Conservation (phyloP, 306 rosid genomes). For the Fagus sylvatica region DNA sequence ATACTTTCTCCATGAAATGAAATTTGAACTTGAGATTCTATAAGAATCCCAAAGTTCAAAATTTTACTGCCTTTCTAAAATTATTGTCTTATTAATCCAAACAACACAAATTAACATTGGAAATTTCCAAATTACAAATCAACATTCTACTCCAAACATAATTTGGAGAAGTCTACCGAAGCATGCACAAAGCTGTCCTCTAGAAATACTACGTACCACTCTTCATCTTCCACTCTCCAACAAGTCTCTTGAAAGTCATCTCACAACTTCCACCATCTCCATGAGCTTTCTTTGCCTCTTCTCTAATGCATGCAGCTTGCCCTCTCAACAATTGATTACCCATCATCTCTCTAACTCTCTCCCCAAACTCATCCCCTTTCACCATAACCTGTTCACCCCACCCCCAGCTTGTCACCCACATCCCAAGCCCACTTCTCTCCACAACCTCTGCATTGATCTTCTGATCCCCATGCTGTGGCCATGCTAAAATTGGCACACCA, state of each 20-base stretch:
- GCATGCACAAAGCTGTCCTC: too few species aligned
- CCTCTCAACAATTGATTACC: slow-evolving; percentile 23
- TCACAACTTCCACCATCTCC: slow-evolving; percentile 41
- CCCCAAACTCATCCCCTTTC: slow-evolving; percentile 51
- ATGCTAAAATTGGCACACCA: slow-evolving; percentile 53
- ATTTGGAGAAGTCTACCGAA: too few species aligned
- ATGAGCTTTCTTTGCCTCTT: slow-evolving; percentile 32
- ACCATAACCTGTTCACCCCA: slow-evolving; percentile 39
- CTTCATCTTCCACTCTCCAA: background rate
- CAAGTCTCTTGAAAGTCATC: slow-evolving; percentile 10
- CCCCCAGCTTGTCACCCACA: slow-evolving; percentile 55
- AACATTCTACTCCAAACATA: too few species aligned
- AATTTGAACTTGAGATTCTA: too few species aligned
- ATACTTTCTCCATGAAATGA: too few species aligned
- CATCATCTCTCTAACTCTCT: slow-evolving; percentile 54
- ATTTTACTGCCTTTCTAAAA: too few species aligned
- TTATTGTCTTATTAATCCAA: too few species aligned
- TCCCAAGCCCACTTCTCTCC: slow-evolving; percentile 47
- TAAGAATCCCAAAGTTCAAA: too few species aligned
- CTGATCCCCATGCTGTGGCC: slow-evolving; percentile 65
- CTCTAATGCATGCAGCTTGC: slow-evolving; percentile 27
- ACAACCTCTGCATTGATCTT: slow-evolving; percentile 54
- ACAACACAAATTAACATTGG: too few species aligned
- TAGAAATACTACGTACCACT: too few species aligned
- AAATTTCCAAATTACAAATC: too few species aligned